A percentile compares a stretch with the other conserved stretches of the same genome.
phyloP scores from a whole-genome alignment of 139 green algal species.

The Picochlorum sp. region DNA sequence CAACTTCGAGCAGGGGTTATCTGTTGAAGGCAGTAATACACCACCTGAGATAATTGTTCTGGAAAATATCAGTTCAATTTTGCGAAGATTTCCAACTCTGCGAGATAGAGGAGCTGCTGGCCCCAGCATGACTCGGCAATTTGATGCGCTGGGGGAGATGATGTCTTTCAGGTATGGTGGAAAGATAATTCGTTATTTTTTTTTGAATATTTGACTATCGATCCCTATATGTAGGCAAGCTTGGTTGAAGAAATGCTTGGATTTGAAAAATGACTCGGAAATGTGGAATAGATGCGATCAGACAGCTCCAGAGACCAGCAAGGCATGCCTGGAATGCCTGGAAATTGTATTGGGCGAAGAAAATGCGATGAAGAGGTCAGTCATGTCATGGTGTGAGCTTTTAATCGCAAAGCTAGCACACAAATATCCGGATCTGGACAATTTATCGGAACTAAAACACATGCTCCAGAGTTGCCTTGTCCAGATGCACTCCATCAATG shows the following conservation, averaged over 20 bases:
- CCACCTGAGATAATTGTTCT: slow-evolving; percentile 11
- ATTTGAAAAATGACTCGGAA: slow-evolving; percentile 11
- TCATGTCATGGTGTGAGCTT: slow-evolving; percentile 49
- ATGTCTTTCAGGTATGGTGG: slow-evolving; percentile 1
- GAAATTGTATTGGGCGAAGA: slow-evolving; percentile 41
- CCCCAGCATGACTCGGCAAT: slow-evolving; percentile 9
- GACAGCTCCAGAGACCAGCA: slow-evolving; percentile 7
- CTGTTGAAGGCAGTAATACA: not conserved
- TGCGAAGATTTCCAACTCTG: slow-evolving; percentile 20
- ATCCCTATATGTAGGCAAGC: slow-evolving; percentile 9
- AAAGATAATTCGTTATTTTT: not conserved
- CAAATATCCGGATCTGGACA: slow-evolving; percentile 24
- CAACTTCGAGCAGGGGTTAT: not conserved
- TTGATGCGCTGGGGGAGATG: slow-evolving; percentile 2
- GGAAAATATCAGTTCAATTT: slow-evolving; percentile 20
- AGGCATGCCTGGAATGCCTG: slow-evolving; percentile 19
- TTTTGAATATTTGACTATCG: not conserved
- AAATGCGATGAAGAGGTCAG: slow-evolving; percentile 6
- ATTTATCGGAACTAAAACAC: slow-evolving; percentile 32
- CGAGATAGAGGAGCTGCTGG: not conserved
- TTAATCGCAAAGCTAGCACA: slow-evolving; percentile 47
- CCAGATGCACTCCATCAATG: not conserved
- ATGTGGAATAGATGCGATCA: slow-evolving; percentile 23
- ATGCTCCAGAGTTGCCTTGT: slow-evolving; percentile 23
- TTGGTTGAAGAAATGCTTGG: slow-evolving; percentile 34